Evolutionary conservation across 139 green algal genomes (phyloP).

Genomic region (Coccomyxa sp.): DNA sequence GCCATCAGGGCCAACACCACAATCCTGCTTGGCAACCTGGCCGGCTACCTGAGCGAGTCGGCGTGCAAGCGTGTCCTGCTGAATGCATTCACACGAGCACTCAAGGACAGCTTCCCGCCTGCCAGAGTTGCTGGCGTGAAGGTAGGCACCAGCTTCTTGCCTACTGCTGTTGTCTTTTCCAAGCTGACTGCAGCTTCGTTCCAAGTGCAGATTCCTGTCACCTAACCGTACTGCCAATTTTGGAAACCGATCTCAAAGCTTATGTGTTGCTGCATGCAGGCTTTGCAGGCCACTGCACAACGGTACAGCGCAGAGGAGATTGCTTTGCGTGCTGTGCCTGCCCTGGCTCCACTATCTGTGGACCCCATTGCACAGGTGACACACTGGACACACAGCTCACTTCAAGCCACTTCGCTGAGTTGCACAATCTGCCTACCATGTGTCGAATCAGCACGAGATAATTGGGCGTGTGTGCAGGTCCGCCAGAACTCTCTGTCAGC

Average conservation of each 20-base stretch:
- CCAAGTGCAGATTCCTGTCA: not conserved
- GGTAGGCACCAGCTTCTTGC: not conserved
- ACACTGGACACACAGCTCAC: not conserved
- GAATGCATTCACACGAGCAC: conserved; percentile 90
- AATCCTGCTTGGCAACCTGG: conserved; percentile 94
- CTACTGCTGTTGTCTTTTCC: not conserved
- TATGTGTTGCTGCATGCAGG: conserved; percentile 38
- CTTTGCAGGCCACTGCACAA: conserved; percentile 65
- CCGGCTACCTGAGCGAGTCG: conserved; percentile 70
- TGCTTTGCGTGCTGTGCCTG: conserved; percentile 74
- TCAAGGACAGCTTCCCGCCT: conserved; percentile 86
- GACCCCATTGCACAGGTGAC: conserved; percentile 71
- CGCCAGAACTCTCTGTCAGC: not conserved
- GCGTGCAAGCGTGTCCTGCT: conserved; percentile 83
- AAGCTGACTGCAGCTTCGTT: not conserved
- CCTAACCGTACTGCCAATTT: not conserved
- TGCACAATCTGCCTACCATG: not conserved
- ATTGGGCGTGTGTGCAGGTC: not conserved
- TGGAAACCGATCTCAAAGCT: not conserved
- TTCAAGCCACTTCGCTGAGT: not conserved
- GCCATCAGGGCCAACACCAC: conserved; percentile 98
- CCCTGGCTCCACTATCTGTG: conserved; percentile 66
- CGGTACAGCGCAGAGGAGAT: conserved; percentile 73
- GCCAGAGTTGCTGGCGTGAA: conserved; percentile 67
- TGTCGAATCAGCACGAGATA: not conserved